Percentiles rank a stretch among this genome's conserved stretches.
phyloP scores from a whole-genome alignment of 73 alveolate species.

The Paramecium bursaria region DNA sequence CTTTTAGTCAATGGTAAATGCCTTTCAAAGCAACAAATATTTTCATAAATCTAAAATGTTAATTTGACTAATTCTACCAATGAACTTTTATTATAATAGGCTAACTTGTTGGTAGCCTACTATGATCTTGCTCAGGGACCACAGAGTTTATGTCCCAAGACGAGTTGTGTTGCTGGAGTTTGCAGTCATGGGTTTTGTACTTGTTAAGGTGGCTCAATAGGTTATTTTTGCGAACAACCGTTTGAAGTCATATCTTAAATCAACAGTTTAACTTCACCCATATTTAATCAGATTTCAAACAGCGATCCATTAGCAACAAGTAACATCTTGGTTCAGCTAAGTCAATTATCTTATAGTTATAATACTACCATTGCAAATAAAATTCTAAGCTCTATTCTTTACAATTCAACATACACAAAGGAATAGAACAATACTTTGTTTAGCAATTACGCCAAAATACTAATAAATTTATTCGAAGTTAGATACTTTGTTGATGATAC shows the following conservation, averaged over 20 bases:
- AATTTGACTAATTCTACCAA: too few relatives aligned
- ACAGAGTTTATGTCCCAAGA: background rate
- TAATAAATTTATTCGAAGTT: background rate
- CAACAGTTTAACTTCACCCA: too few relatives aligned
- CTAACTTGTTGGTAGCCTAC: background rate
- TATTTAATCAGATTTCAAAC: too few relatives aligned
- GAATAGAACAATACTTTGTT: background rate
- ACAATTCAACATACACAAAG: background rate
- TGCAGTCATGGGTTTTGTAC: background rate
- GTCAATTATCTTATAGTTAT: background rate
- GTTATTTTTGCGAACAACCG: background rate
- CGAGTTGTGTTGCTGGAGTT: background rate
- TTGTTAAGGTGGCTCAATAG: background rate
- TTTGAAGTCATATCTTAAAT: background rate
- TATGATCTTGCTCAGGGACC: background rate
- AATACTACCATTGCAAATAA: background rate
- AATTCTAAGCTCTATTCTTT: too few relatives aligned
- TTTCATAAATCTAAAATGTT: too few relatives aligned
- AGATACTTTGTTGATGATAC: too few relatives aligned
- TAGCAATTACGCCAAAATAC: background rate
- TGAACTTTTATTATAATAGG: background rate
- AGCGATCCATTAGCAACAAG: background rate
- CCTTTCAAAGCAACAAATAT: too few relatives aligned
- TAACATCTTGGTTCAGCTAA: too few relatives aligned
- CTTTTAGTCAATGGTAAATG: background rate